These are phyloP conservation scores for Scytalidium lignicola DNA, from an alignment of 2,329 filamentous ascomycete genomes.

Conservation along the genomic window DNA sequence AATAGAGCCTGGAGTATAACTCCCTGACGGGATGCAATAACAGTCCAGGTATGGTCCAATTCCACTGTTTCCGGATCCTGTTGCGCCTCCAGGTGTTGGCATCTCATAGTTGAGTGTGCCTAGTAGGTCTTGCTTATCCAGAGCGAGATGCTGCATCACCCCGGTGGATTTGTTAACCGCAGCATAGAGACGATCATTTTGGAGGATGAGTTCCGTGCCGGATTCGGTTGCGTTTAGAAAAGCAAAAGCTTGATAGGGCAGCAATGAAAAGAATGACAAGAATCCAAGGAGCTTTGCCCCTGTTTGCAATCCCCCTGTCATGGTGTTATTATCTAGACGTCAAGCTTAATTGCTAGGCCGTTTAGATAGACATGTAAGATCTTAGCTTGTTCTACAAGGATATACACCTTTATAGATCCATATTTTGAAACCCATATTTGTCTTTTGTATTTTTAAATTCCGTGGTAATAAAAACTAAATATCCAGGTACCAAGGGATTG, in stretches of 20 bases:
- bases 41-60: constrained; percentile 58
- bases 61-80: constrained; percentile 37
- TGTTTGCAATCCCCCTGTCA: background rate
- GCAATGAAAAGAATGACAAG: background rate
- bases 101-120: constrained; percentile 29
- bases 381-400: too few relatives aligned
- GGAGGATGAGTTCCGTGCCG: constrained; percentile 29
- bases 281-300: background rate
- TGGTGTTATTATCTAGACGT: background rate
- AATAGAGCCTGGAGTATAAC: constrained; percentile 52
- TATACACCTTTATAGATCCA: too few relatives aligned
- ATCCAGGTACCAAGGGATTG: too few relatives aligned
- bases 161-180: constrained; percentile 38
- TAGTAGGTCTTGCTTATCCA: constrained; percentile 48
- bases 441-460: too few relatives aligned
- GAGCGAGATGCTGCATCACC: constrained; percentile 34
- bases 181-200: constrained; percentile 39
- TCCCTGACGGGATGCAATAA: constrained; percentile 54
- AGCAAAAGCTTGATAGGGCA: background rate
- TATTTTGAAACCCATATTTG: too few relatives aligned
- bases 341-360: too few relatives aligned
- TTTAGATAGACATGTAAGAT: too few relatives aligned
- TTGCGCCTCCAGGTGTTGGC: constrained; percentile 15
- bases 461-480: too few relatives aligned
- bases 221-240: constrained; percentile 26